A percentile compares a stretch with the other conserved stretches of the same genome.
Conservation (phyloP, 2,329 filamentous ascomycete species). For the Phyllosticta citribraziliensis region DNA sequence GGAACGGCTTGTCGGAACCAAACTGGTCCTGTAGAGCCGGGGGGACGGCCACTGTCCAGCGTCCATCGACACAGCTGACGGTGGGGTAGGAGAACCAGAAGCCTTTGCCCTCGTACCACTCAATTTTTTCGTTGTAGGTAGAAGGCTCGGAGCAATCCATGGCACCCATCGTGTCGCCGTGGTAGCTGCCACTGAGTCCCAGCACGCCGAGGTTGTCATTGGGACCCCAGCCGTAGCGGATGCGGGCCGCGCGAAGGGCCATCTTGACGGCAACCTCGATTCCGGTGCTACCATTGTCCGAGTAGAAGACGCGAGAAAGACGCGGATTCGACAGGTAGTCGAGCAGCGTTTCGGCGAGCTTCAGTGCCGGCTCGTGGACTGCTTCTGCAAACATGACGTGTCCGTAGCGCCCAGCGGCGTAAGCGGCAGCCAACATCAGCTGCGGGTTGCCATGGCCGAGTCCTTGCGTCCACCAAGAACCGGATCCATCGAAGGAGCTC, state of each 20-base stretch:
- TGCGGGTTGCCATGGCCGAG: conserved; percentile 68
- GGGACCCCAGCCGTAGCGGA: conserved; percentile 56
- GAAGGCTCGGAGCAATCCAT: conserved; percentile 79
- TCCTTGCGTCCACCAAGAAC: conserved; percentile 88
- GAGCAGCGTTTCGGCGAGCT: conserved; percentile 57
- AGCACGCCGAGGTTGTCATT: conserved; percentile 55
- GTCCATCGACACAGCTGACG: conserved; percentile 55
- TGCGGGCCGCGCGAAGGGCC: conserved; percentile 59
- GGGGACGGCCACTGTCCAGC: conserved; percentile 39
- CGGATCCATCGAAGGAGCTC: conserved; percentile 71
- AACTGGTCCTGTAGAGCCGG: neutral
- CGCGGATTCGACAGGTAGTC: conserved; percentile 52
- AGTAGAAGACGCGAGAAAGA: conserved; percentile 65
- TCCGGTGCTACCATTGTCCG: conserved; percentile 75
- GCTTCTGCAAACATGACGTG: conserved; percentile 82
- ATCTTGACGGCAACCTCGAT: conserved; percentile 81
- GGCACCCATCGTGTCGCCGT: conserved; percentile 78
- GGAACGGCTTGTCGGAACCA: conserved; percentile 34
- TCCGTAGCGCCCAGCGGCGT: conserved; percentile 74
- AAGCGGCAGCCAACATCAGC: conserved; percentile 64
- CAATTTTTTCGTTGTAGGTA: conserved; percentile 69
- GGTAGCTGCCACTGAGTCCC: conserved; percentile 71
- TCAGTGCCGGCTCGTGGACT: conserved; percentile 67
- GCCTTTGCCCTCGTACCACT: conserved; percentile 74
- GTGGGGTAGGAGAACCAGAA: conserved; percentile 74